Base-by-base conservation (phyloP, 2,329 filamentous ascomycete species). In the Penicillium thymicola region DNA sequence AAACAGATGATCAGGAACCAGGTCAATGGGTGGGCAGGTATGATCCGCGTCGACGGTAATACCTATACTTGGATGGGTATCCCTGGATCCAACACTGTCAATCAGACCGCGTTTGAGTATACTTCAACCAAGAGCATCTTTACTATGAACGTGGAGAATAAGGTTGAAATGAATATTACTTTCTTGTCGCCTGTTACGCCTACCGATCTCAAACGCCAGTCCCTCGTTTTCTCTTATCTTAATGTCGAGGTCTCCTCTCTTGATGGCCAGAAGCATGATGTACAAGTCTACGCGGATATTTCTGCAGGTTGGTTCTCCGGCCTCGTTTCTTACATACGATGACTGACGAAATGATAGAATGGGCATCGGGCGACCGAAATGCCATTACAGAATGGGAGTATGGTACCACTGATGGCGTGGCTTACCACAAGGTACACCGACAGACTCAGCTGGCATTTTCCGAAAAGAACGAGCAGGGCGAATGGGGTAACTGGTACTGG, bases 111-210 rank as follows among this genome's bases (percentile, higher is more conserved):
- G 0, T 85, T 85, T 67, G 80, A 85, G 55, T 91, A 90, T 69
- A 90, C 89, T 0, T 87, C 88, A 0, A 91, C 89, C 5, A 82
- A 80, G 67, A 90, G 86, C 65, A 83, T 83, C 25, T 92, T 91
- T 70, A 85, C 80, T 9, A 84, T 90, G 76, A 79, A 85, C 60
- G 85, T 88, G 14, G 85, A 71, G 37, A 79, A 79, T 28, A 81
- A 82, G 57, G 79, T 92, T 8, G 75, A 81, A 54, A 77, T 92
- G 78, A 88, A 81, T 18, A 80, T 88, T 51, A 88, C 83, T 0
- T 92, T 92, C 66, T 70, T 90, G 45, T 89, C 87, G 0, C 87
- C 89, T 0, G 79, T 92, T 16, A 87, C 82, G 18, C 85, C 87
- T 0, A 75, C 83, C 30, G 88, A 92, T 65, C 70, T 88, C 21